Conservation (phyloP, 176 grass and related monocot genomes). For the Panicum miliaceum region DNA sequence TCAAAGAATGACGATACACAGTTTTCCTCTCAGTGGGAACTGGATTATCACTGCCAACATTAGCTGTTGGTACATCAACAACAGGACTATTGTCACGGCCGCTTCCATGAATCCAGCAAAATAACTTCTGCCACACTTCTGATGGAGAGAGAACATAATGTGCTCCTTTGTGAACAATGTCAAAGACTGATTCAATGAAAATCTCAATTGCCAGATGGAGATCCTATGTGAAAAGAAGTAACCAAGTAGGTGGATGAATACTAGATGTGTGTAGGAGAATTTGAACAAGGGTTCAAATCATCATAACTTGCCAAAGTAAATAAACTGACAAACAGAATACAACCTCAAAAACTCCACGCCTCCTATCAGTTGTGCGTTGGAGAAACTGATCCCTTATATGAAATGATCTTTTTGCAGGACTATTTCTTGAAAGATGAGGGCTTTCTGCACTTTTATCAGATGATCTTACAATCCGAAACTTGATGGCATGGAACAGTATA, state of each 20-base stretch:
- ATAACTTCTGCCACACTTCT: slow-evolving; percentile 73
- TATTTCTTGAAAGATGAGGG: slow-evolving; percentile 38
- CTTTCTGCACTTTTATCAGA: slow-evolving; percentile 46
- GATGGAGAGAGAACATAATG: slow-evolving; percentile 94
- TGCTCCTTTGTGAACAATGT: slow-evolving; percentile 73
- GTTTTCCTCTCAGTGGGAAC: slow-evolving; percentile 65
- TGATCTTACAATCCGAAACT: slow-evolving; percentile 48
- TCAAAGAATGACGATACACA: slow-evolving; percentile 74
- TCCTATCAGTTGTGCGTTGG: slow-evolving; percentile 77
- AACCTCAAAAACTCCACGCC: slow-evolving; percentile 97
- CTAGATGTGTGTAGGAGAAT: background rate
- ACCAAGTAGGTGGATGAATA: slow-evolving; percentile 13
- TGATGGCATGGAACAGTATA: slow-evolving; percentile 65
- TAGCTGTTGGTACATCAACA: slow-evolving; percentile 63
- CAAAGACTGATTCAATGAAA: slow-evolving; percentile 94
- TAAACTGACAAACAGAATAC: slow-evolving; percentile 11
- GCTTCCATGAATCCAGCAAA: slow-evolving; percentile 62
- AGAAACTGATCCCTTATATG: slow-evolving; percentile 82
- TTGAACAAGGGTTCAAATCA: slow-evolving; percentile 5
- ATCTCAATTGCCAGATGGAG: slow-evolving; percentile 94
- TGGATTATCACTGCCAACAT: slow-evolving; percentile 74
- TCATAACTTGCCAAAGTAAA: background rate
- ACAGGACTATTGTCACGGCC: slow-evolving; percentile 43
- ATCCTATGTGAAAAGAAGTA: slow-evolving; percentile 53
- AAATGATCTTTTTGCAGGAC: slow-evolving; percentile 48